Percentiles rank a stretch among this genome's conserved stretches.
phyloP scores from a whole-genome alignment of 441 rosid genomes.

The Adansonia gregorii region DNA sequence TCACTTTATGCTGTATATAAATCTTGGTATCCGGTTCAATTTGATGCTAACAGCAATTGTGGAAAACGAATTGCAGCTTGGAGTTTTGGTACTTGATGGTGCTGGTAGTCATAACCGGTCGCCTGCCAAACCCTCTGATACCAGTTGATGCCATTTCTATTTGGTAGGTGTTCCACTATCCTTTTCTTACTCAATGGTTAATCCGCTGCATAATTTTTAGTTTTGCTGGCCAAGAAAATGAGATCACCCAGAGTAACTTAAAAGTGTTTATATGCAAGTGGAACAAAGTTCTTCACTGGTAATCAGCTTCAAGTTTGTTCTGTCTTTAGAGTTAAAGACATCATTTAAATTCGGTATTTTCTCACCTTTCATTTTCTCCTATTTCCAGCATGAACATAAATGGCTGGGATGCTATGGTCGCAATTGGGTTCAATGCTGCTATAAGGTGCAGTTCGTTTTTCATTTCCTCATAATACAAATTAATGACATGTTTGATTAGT shows the following conservation, averaged over 20 bases:
- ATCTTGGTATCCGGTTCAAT: not conserved
- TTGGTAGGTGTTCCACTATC: conserved; percentile 47
- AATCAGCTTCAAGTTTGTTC: not conserved
- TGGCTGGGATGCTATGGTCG: conserved; percentile 92
- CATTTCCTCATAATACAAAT: too few species aligned
- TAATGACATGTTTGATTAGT: too few species aligned
- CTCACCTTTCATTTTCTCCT: conserved; percentile 8
- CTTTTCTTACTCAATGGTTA: too few species aligned
- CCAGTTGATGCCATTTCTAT: conserved; percentile 89
- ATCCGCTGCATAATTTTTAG: not conserved
- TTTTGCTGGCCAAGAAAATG: not conserved
- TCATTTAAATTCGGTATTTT: not conserved
- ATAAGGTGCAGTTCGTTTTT: conserved; percentile 54
- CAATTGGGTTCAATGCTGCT: conserved; percentile 89
- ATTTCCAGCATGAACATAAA: conserved; percentile 76
- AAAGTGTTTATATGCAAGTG: too few species aligned
- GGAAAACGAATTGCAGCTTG: conserved; percentile 54
- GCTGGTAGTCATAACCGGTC: conserved; percentile 69
- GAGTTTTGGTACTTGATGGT: conserved; percentile 90
- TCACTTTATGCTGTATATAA: not conserved
- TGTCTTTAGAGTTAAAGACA: not conserved
- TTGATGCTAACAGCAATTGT: not conserved
- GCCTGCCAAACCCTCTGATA: conserved; percentile 64
- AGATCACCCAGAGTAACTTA: not conserved
- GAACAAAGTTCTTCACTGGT: not conserved